Base-by-base conservation (phyloP, 2,329 filamentous ascomycete species). In the Geosmithia putterillii region DNA sequence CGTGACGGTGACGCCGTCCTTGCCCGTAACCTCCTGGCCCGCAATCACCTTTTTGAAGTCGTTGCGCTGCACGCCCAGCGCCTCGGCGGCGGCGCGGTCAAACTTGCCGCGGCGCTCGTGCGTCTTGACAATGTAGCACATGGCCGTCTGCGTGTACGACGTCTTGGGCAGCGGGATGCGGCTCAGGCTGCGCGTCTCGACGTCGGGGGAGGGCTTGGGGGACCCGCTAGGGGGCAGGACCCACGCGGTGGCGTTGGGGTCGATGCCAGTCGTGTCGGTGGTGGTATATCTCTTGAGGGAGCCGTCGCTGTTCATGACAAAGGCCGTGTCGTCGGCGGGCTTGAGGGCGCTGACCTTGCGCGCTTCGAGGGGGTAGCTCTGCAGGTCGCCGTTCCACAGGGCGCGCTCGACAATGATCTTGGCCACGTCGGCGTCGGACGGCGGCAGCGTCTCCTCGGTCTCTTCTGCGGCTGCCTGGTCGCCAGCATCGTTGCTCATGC, bases 71-170 rank as follows among this genome's bases (percentile, higher is more conserved):
- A 96, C 74, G 1, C 81, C 81, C 2, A 88, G 64, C 22, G 65
- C 68, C 47, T 65, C 70, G 0, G 88, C 90, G 45, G 70, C 76
- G 40, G 72, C 57, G 0, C 76, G 65, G 47, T 86, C 71, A 55
- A 98, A 95, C 54, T 83, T 90, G 42, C 92, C 92, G 43, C 92
- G 77, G 43, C 83, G 73, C 34, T 80, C 70, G 48, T 87, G 78
- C 43, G 77, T 79, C 51, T 86, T 85, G 56, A 94, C 73, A 45
- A 98, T 81, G 60, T 98, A 98, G 45, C 83, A 94, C 51, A 95
- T 67, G 6, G 86, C 81, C 40, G 81, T 78, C 22, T 68, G 66
- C 1, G 76, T 76, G 5, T 81, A 82, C 18, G 68, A 64, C 0
- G 86, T 85, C 1, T 69, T 69, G 1, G 92, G 92, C 15, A 43